Evolutionary conservation across 208 protist species (phyloP), one percentile per base, ranked within the genome.

Genomic region (Trypanosomatidae sp.): DNA sequence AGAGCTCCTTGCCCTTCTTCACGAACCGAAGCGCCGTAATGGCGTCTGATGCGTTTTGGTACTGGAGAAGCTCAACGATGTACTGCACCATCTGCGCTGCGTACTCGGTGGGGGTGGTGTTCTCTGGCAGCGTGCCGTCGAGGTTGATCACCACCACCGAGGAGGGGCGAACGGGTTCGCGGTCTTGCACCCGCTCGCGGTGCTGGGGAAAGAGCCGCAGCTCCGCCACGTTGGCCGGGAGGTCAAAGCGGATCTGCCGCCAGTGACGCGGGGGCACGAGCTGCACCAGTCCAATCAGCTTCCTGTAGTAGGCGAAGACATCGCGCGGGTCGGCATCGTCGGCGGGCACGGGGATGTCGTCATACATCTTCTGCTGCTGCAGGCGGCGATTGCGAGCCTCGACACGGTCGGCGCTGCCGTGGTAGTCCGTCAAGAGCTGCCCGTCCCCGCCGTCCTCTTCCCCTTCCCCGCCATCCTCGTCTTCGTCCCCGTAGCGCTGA

Each of bases 11-110:
- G 0, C 90, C 92, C 39, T 85, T 84, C 72, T 95, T 95, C 49
- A 94, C 85, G 69, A 97, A 91, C 13, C 88, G 86, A 67, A 97
- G 72, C 49, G 81, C 83, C 17, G 90, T 95, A 10, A 97, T 87
- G 50, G 92, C 87, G n/a, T 80, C 90, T 1, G 81, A 70, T 13
- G 89, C 87, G 33, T 83, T 72, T 53, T 89, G 72, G 71, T 94
- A 95, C 17, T 83, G 66, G 10, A 97, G 69, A 13, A 95, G 81
- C n/a, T 93, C 85, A 36, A 95, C 67, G 41, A 97, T 43, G 77
- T 97, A 97, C 76, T 92, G 80, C 28, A 94, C 86, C 76, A 97
- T 85, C 73, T 91, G 82, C 43, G 71, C 79, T 39, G 64, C 80
- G 87, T 95, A 97, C 71, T 91, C 90, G 15, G 79, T 74, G 15